Base-by-base conservation (phyloP, 2,329 filamentous ascomycete genomes). In the Talaromyces sp. region DNA sequence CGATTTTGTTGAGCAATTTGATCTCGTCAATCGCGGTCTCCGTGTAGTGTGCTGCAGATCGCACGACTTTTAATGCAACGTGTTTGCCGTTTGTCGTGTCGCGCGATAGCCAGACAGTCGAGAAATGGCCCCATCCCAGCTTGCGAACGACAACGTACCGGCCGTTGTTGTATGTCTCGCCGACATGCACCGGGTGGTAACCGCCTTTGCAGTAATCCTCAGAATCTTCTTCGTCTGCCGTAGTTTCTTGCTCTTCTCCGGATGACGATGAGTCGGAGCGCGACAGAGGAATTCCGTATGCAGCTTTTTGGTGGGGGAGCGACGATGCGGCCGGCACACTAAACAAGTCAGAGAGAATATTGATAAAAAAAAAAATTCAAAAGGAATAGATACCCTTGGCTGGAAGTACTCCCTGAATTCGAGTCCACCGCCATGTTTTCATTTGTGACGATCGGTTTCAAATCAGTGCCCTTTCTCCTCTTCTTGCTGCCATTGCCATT, bases 161-260 rank as follows among this genome's bases (percentile, higher is more conserved):
- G 71, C 92, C 93, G 77, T 98, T 92, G 78, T 98, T 98, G 86
- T 97, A 98, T 75, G 93, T 90, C 81, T 99, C 95, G 72, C 95
- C 95, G 67, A 98, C 90, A 72, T 88, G 86, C 59, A 99, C 95
- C 2, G 95, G 95, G 76, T 99, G 95, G 79, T 98, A 99, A 67
- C 95, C 95, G 74, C 95, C 95, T 81, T 98, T 98, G 86, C 94
- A 97, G 83, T 99, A 99, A 79, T 99, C 95, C 80, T 98, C 94
- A 57, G 92, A 97, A 79, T 99, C 95, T 81, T 99, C 95, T 81
- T 99, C 95, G 77, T 98, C 95, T 75, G 93, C 94, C 45, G 94
- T 96, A 76, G 95, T 93, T 74, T 97, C 93, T 78, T 90, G 87
- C 71, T 87, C 85, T 77, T 97, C 93, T 79, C 94, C 93, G 71